Percentiles rank a stretch among this genome's conserved stretches.
These are phyloP conservation scores for Gregarina niphandrodes DNA, from an alignment of 169 alveolate species.

Conservation along the genomic window DNA sequence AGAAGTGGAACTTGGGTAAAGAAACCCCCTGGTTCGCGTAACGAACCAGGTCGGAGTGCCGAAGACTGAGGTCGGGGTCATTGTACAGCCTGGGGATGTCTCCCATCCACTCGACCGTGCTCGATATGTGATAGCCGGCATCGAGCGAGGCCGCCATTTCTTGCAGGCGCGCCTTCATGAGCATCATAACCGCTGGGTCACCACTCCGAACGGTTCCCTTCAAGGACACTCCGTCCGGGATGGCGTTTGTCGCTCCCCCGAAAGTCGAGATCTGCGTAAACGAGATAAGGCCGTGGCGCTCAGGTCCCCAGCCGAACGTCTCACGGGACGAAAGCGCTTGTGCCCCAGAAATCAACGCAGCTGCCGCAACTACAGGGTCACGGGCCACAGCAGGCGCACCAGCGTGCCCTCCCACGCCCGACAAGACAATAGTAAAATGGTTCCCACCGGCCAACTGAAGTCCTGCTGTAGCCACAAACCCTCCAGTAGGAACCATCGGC, in stretches of 20 bases:
- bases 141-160: conserved; percentile 8
- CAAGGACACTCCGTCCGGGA: conserved; percentile 5
- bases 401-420: conserved; percentile 18
- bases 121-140: conserved; percentile 2
- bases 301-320: conserved; percentile 2
- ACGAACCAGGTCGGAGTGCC: not conserved
- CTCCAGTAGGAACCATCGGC: conserved; percentile 3
- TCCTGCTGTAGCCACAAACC: conserved; percentile 2
- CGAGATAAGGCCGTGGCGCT: conserved; percentile 6
- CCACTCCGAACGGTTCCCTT: conserved; percentile 11
- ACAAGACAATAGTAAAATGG: conserved; percentile 9
- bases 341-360: conserved; percentile 6
- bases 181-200: conserved; percentile 1
- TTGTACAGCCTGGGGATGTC: not conserved
- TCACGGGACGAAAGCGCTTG: conserved; percentile 13
- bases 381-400: conserved; percentile 8
- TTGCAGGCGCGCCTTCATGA: conserved; percentile 3
- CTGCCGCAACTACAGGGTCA: conserved; percentile 17
- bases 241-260: conserved; percentile 12
- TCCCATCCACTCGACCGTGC: no score
- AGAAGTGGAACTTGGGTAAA: not conserved
- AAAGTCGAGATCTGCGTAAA: conserved; percentile 14
- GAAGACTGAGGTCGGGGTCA: not conserved
- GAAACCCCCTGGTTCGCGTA: conserved; percentile 3
- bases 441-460: conserved; percentile 1